Evolutionary conservation across 179 eudicot genomes (phyloP), one percentile per base, ranked within the genome.

Genomic region (Dionaea muscipula): DNA sequence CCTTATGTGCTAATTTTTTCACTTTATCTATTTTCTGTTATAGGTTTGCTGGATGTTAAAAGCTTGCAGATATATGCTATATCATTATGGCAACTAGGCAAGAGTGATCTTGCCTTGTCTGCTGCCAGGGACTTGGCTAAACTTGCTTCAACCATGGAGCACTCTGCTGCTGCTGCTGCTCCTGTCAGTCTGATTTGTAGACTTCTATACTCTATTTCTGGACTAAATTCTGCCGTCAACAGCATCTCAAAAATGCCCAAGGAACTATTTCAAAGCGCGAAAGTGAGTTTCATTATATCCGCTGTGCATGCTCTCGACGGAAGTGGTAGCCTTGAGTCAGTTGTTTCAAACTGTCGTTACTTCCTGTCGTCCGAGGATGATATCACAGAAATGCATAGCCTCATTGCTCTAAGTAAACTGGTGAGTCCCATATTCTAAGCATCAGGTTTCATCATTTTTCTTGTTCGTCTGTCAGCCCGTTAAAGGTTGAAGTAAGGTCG

Each of bases 31-130:
- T 17, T 33, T 19, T 53, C 46, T 33, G 25, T 21, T 69, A 41
- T 75, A 89, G 97, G 98, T 72, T 71, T 71, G 45, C 85, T 91
- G 55, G 85, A 84, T 57, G 55, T 60, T 44, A 80, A 77, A 60
- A 81, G 94, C 65, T 70, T 91, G 60, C 95, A 87, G 67, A 66
- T 91, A 61, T 87, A 82, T 74, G 94, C 94, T 60, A 25, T 84
- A 46, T 78, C 83, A 45, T 69, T 82, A 69, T 82, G 91, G 91
- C 63, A 75, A 64, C 78, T 82, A 59, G 95, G 96, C 51, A 77
- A 77, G 70, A 77, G 66, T 50, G 93, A 84, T 47, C 25, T 75
- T 62, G 82, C 89, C 62, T 69, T 91, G 24, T 74, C 81, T 49
- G 75, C 76, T 41, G 77, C 61, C 40, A 80, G 74, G 61, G 80